These are phyloP conservation scores for Arctium minus DNA, from an alignment of 129 eudicot species.

Conservation along the genomic window DNA sequence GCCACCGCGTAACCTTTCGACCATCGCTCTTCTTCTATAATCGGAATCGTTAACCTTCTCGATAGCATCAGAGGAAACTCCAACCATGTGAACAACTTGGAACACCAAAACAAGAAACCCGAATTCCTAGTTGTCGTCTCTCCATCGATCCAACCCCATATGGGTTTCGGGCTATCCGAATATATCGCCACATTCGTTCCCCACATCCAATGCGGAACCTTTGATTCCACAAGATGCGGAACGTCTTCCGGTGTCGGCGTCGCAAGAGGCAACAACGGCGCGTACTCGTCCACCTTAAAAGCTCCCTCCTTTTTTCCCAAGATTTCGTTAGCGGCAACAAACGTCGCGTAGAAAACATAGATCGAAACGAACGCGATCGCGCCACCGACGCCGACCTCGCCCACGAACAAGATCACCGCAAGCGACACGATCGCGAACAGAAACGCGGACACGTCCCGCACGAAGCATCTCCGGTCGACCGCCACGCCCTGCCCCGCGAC, in stretches of 20 bases:
- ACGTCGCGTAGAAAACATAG: constrained; percentile 52
- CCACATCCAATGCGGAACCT: constrained; percentile 70
- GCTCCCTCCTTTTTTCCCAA: constrained; percentile 18
- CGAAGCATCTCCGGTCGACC: constrained; percentile 51
- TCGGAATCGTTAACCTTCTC: constrained; percentile 59
- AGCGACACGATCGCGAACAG: constrained; percentile 38
- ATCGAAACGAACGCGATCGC: constrained; percentile 59
- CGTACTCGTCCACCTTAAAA: constrained; percentile 22
- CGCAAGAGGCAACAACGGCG: constrained; percentile 45
- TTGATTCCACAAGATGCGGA: constrained; percentile 24
- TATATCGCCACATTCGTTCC: constrained; percentile 47
- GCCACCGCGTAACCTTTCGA: constrained; percentile 63
- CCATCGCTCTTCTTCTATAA: constrained; percentile 66
- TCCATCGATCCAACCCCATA: constrained; percentile 61
- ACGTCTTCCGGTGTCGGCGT: constrained; percentile 11
- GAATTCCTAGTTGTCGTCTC: constrained; percentile 13
- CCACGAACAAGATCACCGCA: constrained; percentile 38
- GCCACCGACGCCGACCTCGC: constrained; percentile 44
- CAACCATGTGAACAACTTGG: constrained; percentile 27
- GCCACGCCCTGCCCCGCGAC: constrained; percentile 31
- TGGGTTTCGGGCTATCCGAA: constrained; percentile 35
- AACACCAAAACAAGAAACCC: constrained; percentile 31
- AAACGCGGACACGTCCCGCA: constrained; percentile 56
- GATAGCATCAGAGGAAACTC: constrained; percentile 57
- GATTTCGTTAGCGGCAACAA: constrained; percentile 44